Percentiles rank a stretch among this genome's conserved stretches.
phyloP scores from a whole-genome alignment of 2,329 filamentous ascomycete species.

The Simplicillium aogashimaense region DNA sequence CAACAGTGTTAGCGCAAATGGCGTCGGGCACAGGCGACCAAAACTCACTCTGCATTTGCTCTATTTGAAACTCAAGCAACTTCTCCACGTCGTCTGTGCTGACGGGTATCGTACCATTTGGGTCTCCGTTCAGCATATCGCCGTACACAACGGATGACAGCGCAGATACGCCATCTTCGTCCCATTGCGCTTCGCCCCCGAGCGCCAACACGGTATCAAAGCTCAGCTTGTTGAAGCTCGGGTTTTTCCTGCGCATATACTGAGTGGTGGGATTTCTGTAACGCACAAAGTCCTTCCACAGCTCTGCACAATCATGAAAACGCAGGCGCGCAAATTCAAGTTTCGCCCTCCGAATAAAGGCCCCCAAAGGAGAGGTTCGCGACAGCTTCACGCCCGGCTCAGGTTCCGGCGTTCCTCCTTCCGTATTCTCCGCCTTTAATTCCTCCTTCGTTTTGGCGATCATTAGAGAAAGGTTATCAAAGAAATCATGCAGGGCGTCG shows the following conservation, averaged over 20 bases:
- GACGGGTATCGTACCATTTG: slow-evolving; percentile 33
- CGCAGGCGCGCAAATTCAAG: slow-evolving; percentile 73
- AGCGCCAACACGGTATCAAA: slow-evolving; percentile 46
- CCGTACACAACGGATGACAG: slow-evolving; percentile 40
- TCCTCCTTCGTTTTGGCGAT: slow-evolving; percentile 55
- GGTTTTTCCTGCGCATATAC: slow-evolving; percentile 54
- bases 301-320: slow-evolving; percentile 65
- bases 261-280: slow-evolving; percentile 69
- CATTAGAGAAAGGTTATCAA: slow-evolving; percentile 47
- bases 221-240: slow-evolving; percentile 44
- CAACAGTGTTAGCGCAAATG: slow-evolving; percentile 6
- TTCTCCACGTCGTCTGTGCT: slow-evolving; percentile 74
- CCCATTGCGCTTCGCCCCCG: slow-evolving; percentile 41
- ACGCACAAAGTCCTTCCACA: slow-evolving; percentile 76
- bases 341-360: slow-evolving; percentile 65
- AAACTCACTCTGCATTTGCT: slow-evolving; percentile 67
- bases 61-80: slow-evolving; percentile 79
- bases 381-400: slow-evolving; percentile 52
- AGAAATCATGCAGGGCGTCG: slow-evolving; percentile 70
- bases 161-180: slow-evolving; percentile 28
- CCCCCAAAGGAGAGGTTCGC: slow-evolving; percentile 68
- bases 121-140: slow-evolving; percentile 37
- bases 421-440: slow-evolving; percentile 38
- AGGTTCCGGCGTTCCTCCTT: slow-evolving; percentile 22
- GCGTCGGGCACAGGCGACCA: background rate